These are phyloP conservation scores for Ophiostoma piceae DNA, from an alignment of 2,329 filamentous ascomycete genomes.

Conservation along the genomic window DNA sequence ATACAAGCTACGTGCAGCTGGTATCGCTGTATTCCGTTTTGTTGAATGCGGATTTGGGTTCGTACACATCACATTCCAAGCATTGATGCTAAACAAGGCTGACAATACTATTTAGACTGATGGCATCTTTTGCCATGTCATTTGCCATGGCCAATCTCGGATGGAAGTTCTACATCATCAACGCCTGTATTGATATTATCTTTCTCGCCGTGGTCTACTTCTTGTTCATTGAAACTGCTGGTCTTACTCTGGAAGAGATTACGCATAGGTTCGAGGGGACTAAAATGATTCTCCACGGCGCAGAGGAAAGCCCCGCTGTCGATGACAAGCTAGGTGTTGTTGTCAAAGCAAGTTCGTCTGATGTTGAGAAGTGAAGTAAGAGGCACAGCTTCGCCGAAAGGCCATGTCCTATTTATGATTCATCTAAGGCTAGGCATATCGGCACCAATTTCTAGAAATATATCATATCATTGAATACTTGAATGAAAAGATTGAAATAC, in stretches of 20 bases:
- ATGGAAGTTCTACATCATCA: constrained; percentile 5
- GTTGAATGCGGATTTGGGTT: neutral
- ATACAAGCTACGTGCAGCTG: neutral
- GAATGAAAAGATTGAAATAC: too few relatives aligned
- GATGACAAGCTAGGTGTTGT: neutral
- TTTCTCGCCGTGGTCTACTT: neutral
- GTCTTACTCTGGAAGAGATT: neutral
- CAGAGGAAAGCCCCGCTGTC: neutral
- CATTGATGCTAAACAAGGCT: neutral
- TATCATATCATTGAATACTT: too few relatives aligned
- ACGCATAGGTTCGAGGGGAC: neutral
- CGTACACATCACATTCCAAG: neutral
- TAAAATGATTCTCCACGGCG: neutral
- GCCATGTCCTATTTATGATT: too few relatives aligned
- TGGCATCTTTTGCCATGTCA: neutral
- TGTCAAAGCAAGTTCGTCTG: neutral
- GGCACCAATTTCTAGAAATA: neutral
- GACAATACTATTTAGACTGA: neutral
- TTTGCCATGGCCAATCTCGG: neutral
- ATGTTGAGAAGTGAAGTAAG: neutral
- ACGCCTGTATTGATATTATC: neutral
- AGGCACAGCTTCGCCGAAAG: neutral
- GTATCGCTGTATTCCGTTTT: neutral
- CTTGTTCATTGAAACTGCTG: neutral
- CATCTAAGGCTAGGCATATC: too few relatives aligned